Conservation (phyloP, 345 rosid genomes). For the Pugionium dolabratum region DNA sequence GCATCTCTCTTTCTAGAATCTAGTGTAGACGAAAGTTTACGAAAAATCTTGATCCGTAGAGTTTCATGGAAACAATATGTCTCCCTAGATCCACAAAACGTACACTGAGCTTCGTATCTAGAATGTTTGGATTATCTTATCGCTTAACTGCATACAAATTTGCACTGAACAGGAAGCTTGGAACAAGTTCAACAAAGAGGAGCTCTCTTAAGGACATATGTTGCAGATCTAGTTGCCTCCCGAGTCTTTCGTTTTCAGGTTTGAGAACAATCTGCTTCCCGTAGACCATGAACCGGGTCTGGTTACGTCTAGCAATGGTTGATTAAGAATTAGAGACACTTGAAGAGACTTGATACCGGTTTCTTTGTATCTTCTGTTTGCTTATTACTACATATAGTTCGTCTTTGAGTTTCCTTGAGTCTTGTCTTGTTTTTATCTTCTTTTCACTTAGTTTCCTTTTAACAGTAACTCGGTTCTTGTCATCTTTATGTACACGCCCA, state of each 20-base stretch:
- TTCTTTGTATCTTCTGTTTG: conserved; percentile 24
- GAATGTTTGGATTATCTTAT: neutral
- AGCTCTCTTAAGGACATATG: conserved; percentile 35
- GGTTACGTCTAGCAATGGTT: conserved; percentile 18
- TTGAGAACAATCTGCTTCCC: conserved; percentile 17
- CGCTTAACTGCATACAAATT: neutral
- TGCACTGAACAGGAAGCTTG: conserved; percentile 43
- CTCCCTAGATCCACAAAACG: conserved; percentile 3
- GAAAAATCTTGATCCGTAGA: neutral
- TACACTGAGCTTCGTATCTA: neutral
- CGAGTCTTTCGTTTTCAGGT: conserved; percentile 15
- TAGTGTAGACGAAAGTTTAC: neutral
- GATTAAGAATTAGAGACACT: conserved; percentile 26
- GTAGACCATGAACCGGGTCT: conserved; percentile 15
- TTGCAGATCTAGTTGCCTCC: conserved; percentile 14
- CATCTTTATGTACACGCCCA: conserved; percentile 22
- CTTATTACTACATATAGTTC: conserved; percentile 7
- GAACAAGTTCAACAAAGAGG: conserved; percentile 47
- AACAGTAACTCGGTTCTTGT: conserved; percentile 9
- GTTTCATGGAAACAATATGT: too few species aligned
- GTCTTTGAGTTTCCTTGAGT: conserved; percentile 25
- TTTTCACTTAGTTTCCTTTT: neutral
- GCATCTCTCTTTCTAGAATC: conserved; percentile 8
- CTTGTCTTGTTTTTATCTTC: conserved; percentile 19
- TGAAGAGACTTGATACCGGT: conserved; percentile 32